phyloP scores from a whole-genome alignment of 2,329 filamentous ascomycete genomes.

The Colletotrichum noveboracense region DNA sequence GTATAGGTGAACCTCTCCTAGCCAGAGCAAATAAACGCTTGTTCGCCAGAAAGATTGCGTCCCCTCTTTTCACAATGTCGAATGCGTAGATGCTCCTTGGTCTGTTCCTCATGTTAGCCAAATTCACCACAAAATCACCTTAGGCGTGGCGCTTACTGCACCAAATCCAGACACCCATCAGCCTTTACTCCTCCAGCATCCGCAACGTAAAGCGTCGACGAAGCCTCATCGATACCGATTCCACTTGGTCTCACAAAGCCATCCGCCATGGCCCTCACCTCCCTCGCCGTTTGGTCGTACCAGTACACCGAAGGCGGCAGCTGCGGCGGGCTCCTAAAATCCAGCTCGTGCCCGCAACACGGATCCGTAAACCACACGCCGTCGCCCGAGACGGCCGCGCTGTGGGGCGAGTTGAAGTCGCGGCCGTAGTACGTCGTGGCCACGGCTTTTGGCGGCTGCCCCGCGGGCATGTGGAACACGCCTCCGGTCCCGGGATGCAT shows the following conservation, averaged over 20 bases:
- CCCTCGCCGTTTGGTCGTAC: conserved; percentile 43
- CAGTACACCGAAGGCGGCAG: conserved; percentile 55
- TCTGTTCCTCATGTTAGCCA: conserved; percentile 21
- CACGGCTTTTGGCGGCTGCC: conserved; percentile 34
- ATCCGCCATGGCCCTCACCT: conserved; percentile 52
- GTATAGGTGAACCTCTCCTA: conserved; percentile 47
- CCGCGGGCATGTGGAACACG: conserved; percentile 16
- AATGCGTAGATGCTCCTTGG: conserved; percentile 51
- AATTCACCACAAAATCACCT: not conserved
- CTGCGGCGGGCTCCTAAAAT: conserved; percentile 47
- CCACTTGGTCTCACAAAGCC: conserved; percentile 48
- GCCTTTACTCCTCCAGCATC: conserved; percentile 33
- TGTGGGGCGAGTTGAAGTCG: conserved; percentile 53
- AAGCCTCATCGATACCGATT: conserved; percentile 42
- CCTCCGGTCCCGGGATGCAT: conserved; percentile 15
- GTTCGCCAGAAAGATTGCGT: conserved; percentile 49
- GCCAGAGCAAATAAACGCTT: conserved; percentile 58
- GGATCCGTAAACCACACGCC: conserved; percentile 58
- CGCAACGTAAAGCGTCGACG: conserved; percentile 46
- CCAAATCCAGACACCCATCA: conserved; percentile 11
- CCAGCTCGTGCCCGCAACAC: conserved; percentile 46
- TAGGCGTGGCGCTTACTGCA: conserved; percentile 24
- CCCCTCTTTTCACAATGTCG: conserved; percentile 43
- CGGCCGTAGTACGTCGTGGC: conserved; percentile 47
- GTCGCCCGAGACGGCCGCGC: conserved; percentile 42